These are phyloP conservation scores for Sarocladium kiliense DNA, from an alignment of 2,329 filamentous ascomycete genomes.

Conservation along the genomic window DNA sequence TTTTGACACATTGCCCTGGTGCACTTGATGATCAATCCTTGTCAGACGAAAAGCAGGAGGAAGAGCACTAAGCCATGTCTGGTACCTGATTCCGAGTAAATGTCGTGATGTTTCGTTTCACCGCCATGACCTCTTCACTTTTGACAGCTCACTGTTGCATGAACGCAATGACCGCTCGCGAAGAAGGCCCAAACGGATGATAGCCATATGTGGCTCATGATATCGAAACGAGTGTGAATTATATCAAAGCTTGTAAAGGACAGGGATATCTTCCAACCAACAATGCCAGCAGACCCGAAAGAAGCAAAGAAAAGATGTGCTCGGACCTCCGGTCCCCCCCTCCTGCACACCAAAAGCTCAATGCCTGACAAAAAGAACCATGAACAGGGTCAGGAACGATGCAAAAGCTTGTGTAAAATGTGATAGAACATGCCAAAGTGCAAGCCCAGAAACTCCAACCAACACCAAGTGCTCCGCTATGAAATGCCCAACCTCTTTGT, in stretches of 20 bases:
- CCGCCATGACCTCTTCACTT: neutral
- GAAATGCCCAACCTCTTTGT: neutral
- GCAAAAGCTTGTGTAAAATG: neutral
- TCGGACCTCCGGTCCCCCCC: neutral
- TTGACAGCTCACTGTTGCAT: neutral
- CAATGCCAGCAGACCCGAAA: neutral
- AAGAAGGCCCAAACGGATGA: neutral
- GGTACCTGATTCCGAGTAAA: neutral
- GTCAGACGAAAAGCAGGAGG: neutral
- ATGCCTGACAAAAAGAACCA: neutral
- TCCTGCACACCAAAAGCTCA: neutral
- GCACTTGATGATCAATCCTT: neutral
- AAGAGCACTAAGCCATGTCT: neutral
- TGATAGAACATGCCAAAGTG: neutral
- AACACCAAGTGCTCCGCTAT: conserved; percentile 4
- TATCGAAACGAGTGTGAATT: conserved; percentile 1
- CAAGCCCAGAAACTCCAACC: conserved; percentile 1
- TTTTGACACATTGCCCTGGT: neutral
- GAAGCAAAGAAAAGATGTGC: neutral
- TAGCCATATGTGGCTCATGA: neutral
- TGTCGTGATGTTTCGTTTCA: conserved; percentile 5
- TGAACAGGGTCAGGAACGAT: neutral
- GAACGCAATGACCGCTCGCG: neutral
- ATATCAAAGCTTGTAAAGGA: neutral
- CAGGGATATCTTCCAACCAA: conserved; percentile 4